Base-by-base conservation (phyloP, 1,139 yeast species). In the Scheffersomyces stambukii region DNA sequence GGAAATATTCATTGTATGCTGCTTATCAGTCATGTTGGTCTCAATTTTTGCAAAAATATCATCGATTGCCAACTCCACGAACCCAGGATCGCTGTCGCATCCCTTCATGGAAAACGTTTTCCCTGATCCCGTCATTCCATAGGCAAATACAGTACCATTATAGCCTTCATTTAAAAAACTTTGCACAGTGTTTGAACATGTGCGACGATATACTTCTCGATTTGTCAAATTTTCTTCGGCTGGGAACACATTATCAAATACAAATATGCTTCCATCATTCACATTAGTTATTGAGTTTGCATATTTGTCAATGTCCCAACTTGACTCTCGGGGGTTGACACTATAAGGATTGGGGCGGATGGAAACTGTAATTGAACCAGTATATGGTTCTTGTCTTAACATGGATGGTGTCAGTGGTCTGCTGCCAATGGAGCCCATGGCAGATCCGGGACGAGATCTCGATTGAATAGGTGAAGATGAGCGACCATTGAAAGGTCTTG, bases 121-220 rank as follows among this genome's bases (percentile, higher is more conserved):
- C 18, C 97, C 97, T 1, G 96, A 85, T 0, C 97, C 97, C 0
- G 97, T 86, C 89, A 84, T 84, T 28, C 96, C 95, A 49, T 88
- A 86, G 2, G 96, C 95, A 54, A 89, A 86, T 1, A 89, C 79
- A 0, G 96, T 89, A 7, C 91, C 94, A 48, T 88, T 86, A 52
- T 64, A 88, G 0, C 96, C 96, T 19, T 80, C 79, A 24, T 57
- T 40, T 40, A 86, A 61, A 33, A 85, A 79, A 37, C 79, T 75
- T 15, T 67, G 58, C 2, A 89, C 78, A 24, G 86, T 62, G 2
- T 75, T 76, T 17, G 70, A 60, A 24, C 88, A 89, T 2, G 81
- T 64, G 12, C 57, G 57, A 17, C 62, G 60, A 50, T 83, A 89
- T 2, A 89, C 84, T 16, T 71, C 70, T 5, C 52, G 43, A 49